These are phyloP conservation scores for Acrodontium crateriforme DNA, from an alignment of 2,329 filamentous ascomycete genomes.

Conservation along the genomic window DNA sequence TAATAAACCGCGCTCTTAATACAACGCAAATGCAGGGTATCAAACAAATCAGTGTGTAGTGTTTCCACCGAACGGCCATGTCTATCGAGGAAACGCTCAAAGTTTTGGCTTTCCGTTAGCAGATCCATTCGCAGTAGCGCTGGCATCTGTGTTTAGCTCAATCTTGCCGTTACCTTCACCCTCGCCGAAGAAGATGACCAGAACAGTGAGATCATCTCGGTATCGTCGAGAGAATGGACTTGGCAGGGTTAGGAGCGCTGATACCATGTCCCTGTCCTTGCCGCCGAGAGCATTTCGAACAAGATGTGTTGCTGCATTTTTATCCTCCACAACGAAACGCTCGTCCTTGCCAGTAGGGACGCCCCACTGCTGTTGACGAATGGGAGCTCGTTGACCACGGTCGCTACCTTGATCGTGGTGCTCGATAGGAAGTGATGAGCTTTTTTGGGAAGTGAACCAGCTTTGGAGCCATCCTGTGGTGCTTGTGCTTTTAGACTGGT, in stretches of 20 bases:
- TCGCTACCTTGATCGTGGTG: slow-evolving; percentile 33
- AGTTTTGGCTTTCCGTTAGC: slow-evolving; percentile 3
- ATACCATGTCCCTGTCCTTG: slow-evolving; percentile 85
- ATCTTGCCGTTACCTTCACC: slow-evolving; percentile 63
- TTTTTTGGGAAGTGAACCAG: slow-evolving; percentile 47
- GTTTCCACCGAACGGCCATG: no score
- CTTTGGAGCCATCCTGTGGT: slow-evolving; percentile 50
- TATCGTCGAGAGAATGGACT: slow-evolving; percentile 86
- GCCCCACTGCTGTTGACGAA: slow-evolving; percentile 84
- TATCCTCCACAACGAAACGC: slow-evolving; percentile 87
- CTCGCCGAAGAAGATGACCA: slow-evolving; percentile 96
- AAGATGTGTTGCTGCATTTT: slow-evolving; percentile 90
- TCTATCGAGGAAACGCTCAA: no score
- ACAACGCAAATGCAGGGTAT: no score
- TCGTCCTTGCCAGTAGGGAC: slow-evolving; percentile 58
- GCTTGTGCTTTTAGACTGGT: slow-evolving; percentile 15
- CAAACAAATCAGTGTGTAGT: no score
- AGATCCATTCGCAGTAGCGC: slow-evolving; percentile 33
- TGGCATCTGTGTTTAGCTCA: slow-evolving; percentile 75
- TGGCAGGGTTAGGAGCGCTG: slow-evolving; percentile 77
- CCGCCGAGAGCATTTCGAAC: slow-evolving; percentile 91
- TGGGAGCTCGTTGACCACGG: slow-evolving; percentile 69
- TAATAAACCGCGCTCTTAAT: no score
- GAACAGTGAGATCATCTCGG: slow-evolving; percentile 87
- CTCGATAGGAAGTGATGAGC: slow-evolving; percentile 57